These are phyloP conservation scores for Hordeum marinum DNA, from an alignment of 176 grass and related monocot species.

Conservation along the genomic window DNA sequence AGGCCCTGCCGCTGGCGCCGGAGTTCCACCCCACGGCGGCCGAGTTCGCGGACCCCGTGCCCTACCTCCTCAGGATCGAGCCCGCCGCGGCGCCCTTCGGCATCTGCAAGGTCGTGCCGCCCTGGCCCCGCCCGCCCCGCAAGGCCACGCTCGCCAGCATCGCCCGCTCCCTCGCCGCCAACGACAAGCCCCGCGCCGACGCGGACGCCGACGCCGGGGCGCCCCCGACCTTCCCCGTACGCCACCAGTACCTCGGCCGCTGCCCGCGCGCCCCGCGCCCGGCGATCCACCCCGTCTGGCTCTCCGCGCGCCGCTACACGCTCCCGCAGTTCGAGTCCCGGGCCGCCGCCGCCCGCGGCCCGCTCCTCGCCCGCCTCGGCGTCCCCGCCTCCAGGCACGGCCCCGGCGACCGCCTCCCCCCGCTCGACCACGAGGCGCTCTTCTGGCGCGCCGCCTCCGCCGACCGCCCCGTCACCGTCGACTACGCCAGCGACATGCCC, in stretches of 20 bases:
- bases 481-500: constrained; percentile 82
- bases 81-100: constrained; percentile 59
- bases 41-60: constrained; percentile 86
- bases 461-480: constrained; percentile 62
- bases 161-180: constrained; percentile 80
- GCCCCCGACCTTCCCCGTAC: constrained; percentile 59
- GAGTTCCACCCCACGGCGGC: constrained; percentile 73
- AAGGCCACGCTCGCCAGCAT: constrained; percentile 70
- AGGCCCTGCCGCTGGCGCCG: constrained; percentile 70
- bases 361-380: constrained; percentile 34
- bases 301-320: constrained; percentile 57
- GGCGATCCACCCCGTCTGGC: constrained; percentile 62
- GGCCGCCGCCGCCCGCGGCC: constrained; percentile 24
- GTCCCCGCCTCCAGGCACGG: constrained; percentile 26
- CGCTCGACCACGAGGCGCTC: constrained; percentile 79
- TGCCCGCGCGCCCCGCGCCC: constrained; percentile 59
- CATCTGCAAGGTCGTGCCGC: constrained; percentile 88
- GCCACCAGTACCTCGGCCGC: constrained; percentile 76
- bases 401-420: constrained; percentile 26
- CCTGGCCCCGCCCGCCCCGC: constrained; percentile 52
- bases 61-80: constrained; percentile 85
- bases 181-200: background rate
- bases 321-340: constrained; percentile 75
- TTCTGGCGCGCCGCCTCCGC: constrained; percentile 61
- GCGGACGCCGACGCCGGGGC: background rate